Percentiles rank a stretch among this genome's conserved stretches.
phyloP scores from a whole-genome alignment of 1,284 basidiomycete species.

The Tylopilus sp. region DNA sequence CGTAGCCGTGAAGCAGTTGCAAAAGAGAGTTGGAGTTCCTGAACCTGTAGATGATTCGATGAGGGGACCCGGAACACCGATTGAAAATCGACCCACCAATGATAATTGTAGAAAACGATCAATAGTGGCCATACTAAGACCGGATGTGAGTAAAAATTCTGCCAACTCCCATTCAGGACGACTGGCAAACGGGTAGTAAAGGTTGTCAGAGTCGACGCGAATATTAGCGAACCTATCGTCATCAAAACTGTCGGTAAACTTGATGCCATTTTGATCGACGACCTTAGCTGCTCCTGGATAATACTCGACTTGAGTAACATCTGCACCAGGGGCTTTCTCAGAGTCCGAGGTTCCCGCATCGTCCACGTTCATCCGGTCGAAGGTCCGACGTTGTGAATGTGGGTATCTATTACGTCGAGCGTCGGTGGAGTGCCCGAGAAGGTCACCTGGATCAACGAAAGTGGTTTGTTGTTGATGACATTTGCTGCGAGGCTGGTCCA shows the following conservation, averaged over 20 bases:
- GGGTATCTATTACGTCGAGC: no score
- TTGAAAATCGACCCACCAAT: background rate
- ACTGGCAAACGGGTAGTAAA: constrained; percentile 1
- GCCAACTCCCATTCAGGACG: constrained; percentile 6
- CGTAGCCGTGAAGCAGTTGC: background rate
- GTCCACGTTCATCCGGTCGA: no score
- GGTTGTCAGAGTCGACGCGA: background rate
- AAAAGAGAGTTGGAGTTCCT: background rate
- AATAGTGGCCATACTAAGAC: constrained; percentile 7
- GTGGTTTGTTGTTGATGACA: constrained; percentile 1
- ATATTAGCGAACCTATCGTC: background rate
- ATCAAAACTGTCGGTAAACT: constrained; percentile 5
- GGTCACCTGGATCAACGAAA: background rate
- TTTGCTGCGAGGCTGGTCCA: constrained; percentile 2
- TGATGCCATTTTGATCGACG: background rate
- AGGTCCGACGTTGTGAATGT: no score
- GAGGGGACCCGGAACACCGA: no score
- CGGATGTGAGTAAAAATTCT: constrained; percentile 3
- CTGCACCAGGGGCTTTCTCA: no score
- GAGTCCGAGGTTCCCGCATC: no score
- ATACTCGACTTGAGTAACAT: no score
- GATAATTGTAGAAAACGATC: constrained; percentile 3
- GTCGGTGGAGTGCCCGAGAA: background rate
- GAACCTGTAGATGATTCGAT: background rate
- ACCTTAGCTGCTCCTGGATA: background rate